A percentile compares a stretch with the other conserved stretches of the same genome.
These are phyloP conservation scores for Trichosporon coremiiforme DNA, from an alignment of 1,284 basidiomycete species.

Conservation along the genomic window DNA sequence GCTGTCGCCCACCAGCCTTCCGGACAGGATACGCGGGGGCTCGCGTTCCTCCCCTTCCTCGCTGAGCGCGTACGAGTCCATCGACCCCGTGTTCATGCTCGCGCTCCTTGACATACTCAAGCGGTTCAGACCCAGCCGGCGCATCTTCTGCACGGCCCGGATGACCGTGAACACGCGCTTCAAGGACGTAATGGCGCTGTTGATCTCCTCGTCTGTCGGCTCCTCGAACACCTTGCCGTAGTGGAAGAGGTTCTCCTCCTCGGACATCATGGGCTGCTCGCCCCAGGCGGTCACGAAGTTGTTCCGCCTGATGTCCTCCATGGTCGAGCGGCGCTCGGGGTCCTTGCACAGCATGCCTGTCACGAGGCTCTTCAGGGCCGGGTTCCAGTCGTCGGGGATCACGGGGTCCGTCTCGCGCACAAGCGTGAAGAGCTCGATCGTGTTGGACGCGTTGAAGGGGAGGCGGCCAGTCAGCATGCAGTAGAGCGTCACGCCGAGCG, in stretches of 20 bases:
- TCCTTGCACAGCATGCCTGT: slow-evolving; percentile 55
- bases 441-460: slow-evolving; percentile 59
- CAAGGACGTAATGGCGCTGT: slow-evolving; percentile 50
- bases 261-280: slow-evolving; percentile 45
- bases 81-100: slow-evolving; percentile 41
- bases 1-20: not conserved
- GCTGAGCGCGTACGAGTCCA: slow-evolving; percentile 50
- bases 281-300: slow-evolving; percentile 56
- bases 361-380: slow-evolving; percentile 51
- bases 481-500: slow-evolving; percentile 62
- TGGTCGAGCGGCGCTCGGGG: slow-evolving; percentile 49
- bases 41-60: slow-evolving; percentile 16
- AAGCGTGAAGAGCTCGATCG: slow-evolving; percentile 59
- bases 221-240: slow-evolving; percentile 56
- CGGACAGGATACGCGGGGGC: slow-evolving; percentile 3
- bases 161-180: slow-evolving; percentile 54
- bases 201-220: slow-evolving; percentile 56
- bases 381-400: slow-evolving; percentile 53
- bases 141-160: slow-evolving; percentile 54
- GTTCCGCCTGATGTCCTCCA: slow-evolving; percentile 55
- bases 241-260: slow-evolving; percentile 56
- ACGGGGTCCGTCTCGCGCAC: slow-evolving; percentile 57
- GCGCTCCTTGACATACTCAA: slow-evolving; percentile 25
- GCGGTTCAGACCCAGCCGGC: slow-evolving; percentile 23
- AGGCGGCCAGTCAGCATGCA: slow-evolving; percentile 61